A percentile compares a stretch with the other conserved stretches of the same genome.
Conservation (phyloP, 164 flowering plant genomes). For the Liquidambar formosana region DNA sequence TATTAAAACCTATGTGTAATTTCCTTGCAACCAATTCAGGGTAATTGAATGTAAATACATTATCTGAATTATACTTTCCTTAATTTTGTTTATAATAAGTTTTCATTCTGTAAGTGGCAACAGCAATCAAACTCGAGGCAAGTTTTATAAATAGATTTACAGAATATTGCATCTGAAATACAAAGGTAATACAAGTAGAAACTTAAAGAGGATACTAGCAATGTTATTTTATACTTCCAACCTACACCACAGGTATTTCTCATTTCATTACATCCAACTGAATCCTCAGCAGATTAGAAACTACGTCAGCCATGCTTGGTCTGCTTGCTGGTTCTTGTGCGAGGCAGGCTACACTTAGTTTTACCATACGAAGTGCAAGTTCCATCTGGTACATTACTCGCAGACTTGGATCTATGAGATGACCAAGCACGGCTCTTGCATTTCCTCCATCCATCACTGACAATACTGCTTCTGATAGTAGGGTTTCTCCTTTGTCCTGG, state of each 20-base stretch:
- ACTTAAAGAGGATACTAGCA: not conserved
- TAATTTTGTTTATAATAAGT: too few species aligned
- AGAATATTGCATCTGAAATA: not conserved
- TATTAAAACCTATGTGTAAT: not conserved
- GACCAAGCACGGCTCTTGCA: slow-evolving; percentile 27
- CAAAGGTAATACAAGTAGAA: not conserved
- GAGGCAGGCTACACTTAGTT: slow-evolving; percentile 40
- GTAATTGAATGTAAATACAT: not conserved
- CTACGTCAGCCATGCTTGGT: slow-evolving; percentile 46
- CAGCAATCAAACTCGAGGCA: not conserved
- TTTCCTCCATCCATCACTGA: slow-evolving; percentile 26
- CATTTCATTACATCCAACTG: slow-evolving; percentile 23
- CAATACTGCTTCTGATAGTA: slow-evolving; percentile 25
- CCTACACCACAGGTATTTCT: not conserved
- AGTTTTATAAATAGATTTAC: not conserved
- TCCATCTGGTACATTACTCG: slow-evolving; percentile 9
- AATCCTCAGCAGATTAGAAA: slow-evolving; percentile 29
- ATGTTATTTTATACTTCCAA: not conserved
- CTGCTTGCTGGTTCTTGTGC: slow-evolving; percentile 36
- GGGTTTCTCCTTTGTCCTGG: slow-evolving; percentile 23
- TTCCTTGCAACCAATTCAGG: not conserved
- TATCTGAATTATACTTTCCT: not conserved
- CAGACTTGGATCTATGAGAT: slow-evolving; percentile 36
- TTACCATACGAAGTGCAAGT: slow-evolving; percentile 23
- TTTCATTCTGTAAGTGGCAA: not conserved